Evolutionary conservation across 345 rosid genomes (phyloP).

Genomic region (Corchorus capsularis): DNA sequence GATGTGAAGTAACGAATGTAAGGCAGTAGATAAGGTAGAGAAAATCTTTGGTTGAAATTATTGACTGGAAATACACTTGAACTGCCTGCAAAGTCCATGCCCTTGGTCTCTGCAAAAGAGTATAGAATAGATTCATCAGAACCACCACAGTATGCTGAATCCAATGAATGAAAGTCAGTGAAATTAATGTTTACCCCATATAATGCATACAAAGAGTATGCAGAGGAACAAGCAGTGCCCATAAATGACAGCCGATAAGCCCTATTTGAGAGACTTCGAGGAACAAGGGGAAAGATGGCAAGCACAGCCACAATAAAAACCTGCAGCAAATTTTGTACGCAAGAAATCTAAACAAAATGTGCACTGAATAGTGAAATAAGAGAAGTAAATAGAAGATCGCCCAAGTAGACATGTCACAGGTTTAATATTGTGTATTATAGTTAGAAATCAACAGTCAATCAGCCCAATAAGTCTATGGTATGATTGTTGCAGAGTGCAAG

Average conservation of each 20-base stretch:
- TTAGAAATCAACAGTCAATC: not conserved
- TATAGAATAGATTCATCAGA: slow-evolving; percentile 18
- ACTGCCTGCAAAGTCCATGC: slow-evolving; percentile 89
- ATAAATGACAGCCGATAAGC: slow-evolving; percentile 88
- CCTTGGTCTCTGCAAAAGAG: slow-evolving; percentile 69
- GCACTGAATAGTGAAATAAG: not conserved
- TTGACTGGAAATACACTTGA: slow-evolving; percentile 81
- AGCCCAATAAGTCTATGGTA: not conserved
- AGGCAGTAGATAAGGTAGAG: slow-evolving; percentile 90
- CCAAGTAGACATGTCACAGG: not conserved
- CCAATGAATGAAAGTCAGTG: slow-evolving; percentile 20
- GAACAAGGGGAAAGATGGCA: slow-evolving; percentile 81
- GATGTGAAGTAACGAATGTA: slow-evolving; percentile 82
- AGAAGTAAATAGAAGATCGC: slow-evolving; percentile 1
- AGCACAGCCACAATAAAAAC: slow-evolving; percentile 86
- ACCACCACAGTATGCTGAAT: slow-evolving; percentile 12
- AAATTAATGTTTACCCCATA: slow-evolving; percentile 66
- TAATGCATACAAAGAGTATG: slow-evolving; percentile 82
- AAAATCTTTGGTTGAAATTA: slow-evolving; percentile 87
- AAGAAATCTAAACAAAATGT: slow-evolving; percentile 18
- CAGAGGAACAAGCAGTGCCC: slow-evolving; percentile 90
- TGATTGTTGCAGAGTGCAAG: not conserved
- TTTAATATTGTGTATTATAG: not conserved
- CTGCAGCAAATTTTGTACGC: slow-evolving; percentile 44
- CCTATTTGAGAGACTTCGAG: slow-evolving; percentile 71